Percentiles rank a stretch among this genome's conserved stretches.
Evolutionary conservation across 2,329 filamentous ascomycete species (phyloP).

Genomic region (Juglanconis sp.): DNA sequence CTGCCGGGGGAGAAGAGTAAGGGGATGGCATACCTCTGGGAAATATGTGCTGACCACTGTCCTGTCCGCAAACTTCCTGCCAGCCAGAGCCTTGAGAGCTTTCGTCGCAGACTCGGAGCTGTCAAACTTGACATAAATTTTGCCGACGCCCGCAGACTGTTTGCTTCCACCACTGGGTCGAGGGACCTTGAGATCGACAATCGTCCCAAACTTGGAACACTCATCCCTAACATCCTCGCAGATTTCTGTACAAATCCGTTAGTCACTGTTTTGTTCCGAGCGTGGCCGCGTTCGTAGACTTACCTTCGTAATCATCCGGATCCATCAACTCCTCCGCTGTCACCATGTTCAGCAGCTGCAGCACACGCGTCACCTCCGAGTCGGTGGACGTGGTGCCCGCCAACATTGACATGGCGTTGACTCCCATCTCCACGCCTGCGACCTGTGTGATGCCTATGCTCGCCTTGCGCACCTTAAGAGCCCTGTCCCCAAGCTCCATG

Average conservation of each 20-base stretch:
- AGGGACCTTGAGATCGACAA: constrained; percentile 89
- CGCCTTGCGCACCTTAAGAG: constrained; percentile 81
- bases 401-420: constrained; percentile 97
- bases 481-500: constrained; percentile 86
- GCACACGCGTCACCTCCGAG: constrained; percentile 74
- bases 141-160: constrained; percentile 86
- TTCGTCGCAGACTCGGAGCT: constrained; percentile 73
- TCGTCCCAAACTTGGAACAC: constrained; percentile 82
- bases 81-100: constrained; percentile 84
- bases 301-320: constrained; percentile 92
- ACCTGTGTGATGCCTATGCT: constrained; percentile 94
- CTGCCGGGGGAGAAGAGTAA: not conserved
- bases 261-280: not conserved
- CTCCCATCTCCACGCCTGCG: constrained; percentile 86
- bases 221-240: constrained; percentile 91
- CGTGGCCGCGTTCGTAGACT: constrained; percentile 22
- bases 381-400: constrained; percentile 82
- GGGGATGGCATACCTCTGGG: constrained; percentile 64
- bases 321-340: constrained; percentile 93
- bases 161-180: constrained; percentile 79
- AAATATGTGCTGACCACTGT: constrained; percentile 97
- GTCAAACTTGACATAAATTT: constrained; percentile 96
- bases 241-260: constrained; percentile 68
- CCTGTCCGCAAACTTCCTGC: constrained; percentile 91
- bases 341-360: constrained; percentile 98